Evolutionary conservation across 225 moss, liverwort and hornwort species (phyloP), one percentile per base, ranked within the genome.

Genomic region (Lunularia cruciata): DNA sequence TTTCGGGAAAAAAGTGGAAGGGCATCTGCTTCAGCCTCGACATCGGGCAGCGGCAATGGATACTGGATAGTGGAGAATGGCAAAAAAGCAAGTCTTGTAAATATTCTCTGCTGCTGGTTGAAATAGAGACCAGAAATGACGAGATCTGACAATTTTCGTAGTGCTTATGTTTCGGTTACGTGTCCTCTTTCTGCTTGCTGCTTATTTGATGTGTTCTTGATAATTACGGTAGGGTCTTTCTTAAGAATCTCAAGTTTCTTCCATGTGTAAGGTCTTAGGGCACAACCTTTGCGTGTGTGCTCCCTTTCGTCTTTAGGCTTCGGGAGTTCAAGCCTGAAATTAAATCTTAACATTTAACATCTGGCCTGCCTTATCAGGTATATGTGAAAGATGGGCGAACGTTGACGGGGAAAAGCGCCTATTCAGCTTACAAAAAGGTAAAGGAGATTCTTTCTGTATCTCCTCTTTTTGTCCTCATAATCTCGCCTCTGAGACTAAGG

Each of bases 61-160:
- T 58, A 73, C 13, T 81, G 76, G 81, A 81, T 64, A 20, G 70
- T 65, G 2, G 65, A 73, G 59, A 63, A 66, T 45, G 73, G 73
- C 16, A 19, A 51, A 49, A 20, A 36, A 64, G 81, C 76, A 33
- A 65, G 75, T 60, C 27, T 23, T 11, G 27, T 49, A 10, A 22
- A 25, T 36, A 23, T 11, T 61, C 14, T 61, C 23, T 37, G 61
- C 61, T 23, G 14, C 20, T 61, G 34, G n/a, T n/a, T n/a, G n/a
- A n/a, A n/a, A n/a, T n/a, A n/a, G n/a, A n/a, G n/a, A n/a, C n/a
- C n/a, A n/a, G n/a, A n/a, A n/a, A n/a, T n/a, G n/a, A n/a, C n/a
- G n/a, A n/a, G n/a, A n/a, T n/a, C n/a, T n/a, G n/a, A n/a, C n/a
- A n/a, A n/a, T n/a, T n/a, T n/a, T 32, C 34, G 7, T 23, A 14